Conservation (phyloP, 2,329 filamentous ascomycete genomes). For the Sordariomycetes sp. region DNA sequence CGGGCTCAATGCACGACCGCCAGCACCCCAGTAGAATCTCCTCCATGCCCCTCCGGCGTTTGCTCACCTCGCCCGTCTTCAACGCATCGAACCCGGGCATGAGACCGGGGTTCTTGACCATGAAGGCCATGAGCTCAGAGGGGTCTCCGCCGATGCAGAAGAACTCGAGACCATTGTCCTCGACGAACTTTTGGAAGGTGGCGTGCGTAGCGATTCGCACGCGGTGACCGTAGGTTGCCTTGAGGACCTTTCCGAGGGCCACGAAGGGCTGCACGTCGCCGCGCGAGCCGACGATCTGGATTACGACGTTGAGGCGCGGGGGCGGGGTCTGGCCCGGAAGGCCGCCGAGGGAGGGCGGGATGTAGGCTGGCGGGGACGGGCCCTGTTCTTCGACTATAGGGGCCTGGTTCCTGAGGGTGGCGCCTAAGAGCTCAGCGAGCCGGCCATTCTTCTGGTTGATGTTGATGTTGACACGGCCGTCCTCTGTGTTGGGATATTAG, state of each 20-base stretch:
- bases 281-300: conserved; percentile 65
- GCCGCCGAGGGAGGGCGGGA: conserved; percentile 62
- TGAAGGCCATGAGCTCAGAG: conserved; percentile 72
- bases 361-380: conserved; percentile 41
- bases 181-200: conserved; percentile 57
- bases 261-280: conserved; percentile 71
- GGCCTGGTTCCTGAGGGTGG: conserved; percentile 47
- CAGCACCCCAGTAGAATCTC: conserved; percentile 79
- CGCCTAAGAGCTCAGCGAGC: conserved; percentile 56
- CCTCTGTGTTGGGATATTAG: conserved; percentile 33
- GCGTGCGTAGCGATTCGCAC: conserved; percentile 65
- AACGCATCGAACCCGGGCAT: conserved; percentile 75
- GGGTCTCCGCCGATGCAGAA: conserved; percentile 70
- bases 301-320: conserved; percentile 56
- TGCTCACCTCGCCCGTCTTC: conserved; percentile 65
- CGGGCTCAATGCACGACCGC: conserved; percentile 74
- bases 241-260: conserved; percentile 54
- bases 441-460: conserved; percentile 61
- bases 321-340: conserved; percentile 45
- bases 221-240: conserved; percentile 56
- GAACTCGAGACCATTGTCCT: conserved; percentile 63
- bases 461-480: conserved; percentile 71
- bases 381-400: conserved; percentile 18
- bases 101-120: conserved; percentile 80
- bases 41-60: conserved; percentile 62